A percentile compares a stretch with the other conserved stretches of the same genome.
These are phyloP conservation scores for Acanthamoeba castellanii DNA, from an alignment of 208 protist genomes.

Conservation along the genomic window DNA sequence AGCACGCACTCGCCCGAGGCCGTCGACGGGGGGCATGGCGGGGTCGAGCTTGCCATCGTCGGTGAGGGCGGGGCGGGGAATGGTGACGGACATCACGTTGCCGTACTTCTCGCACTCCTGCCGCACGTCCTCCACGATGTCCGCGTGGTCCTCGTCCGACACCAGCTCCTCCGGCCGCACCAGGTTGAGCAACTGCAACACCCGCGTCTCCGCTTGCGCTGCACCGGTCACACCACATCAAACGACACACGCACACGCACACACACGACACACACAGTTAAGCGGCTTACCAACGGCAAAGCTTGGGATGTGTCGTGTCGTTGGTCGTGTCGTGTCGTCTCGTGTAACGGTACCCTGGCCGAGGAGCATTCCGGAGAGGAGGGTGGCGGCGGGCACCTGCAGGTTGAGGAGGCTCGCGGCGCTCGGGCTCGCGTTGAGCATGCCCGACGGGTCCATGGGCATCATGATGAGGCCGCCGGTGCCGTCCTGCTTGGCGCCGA, in stretches of 20 bases:
- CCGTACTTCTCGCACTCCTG: constrained; percentile 82
- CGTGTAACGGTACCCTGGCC: constrained; percentile 18
- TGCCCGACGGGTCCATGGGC: not conserved
- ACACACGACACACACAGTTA: no score
- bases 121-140: constrained; percentile 77
- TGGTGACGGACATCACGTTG: constrained; percentile 76
- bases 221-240: not conserved
- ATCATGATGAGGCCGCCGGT: not conserved
- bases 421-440: not conserved
- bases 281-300: not conserved
- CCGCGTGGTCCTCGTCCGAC: constrained; percentile 78
- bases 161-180: constrained; percentile 73
- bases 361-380: constrained; percentile 17
- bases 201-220: constrained; percentile 62
- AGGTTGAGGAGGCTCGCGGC: constrained; percentile 61
- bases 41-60: constrained; percentile 59
- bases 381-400: constrained; percentile 54
- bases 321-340: no score
- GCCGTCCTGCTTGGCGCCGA: constrained; percentile 78
- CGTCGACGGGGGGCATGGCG: not conserved
- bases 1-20: constrained; percentile 20
- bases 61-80: constrained; percentile 74
- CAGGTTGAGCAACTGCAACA: constrained; percentile 79
- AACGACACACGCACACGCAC: no score
- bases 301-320: not conserved